These are phyloP conservation scores for Tilletia horrida DNA, from an alignment of 1,284 basidiomycete genomes.

Conservation along the genomic window DNA sequence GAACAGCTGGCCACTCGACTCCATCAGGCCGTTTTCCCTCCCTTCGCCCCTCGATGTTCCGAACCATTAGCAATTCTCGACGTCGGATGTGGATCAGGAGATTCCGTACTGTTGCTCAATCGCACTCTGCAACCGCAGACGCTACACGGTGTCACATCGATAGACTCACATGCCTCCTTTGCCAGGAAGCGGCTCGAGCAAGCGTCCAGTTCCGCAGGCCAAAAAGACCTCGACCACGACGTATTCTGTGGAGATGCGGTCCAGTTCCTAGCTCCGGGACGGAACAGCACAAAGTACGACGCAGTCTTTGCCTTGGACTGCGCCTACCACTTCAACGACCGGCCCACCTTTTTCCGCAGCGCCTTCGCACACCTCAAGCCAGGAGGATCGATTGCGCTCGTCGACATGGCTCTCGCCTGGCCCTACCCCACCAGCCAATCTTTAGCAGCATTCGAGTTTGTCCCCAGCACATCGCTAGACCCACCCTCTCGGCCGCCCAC, in stretches of 20 bases:
- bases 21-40: neutral
- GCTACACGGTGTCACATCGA: constrained; percentile 48
- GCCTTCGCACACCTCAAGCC: constrained; percentile 30
- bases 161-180: constrained; percentile 32
- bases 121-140: constrained; percentile 25
- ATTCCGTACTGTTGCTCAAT: constrained; percentile 43
- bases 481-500: constrained; percentile 29
- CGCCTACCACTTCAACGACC: constrained; percentile 48
- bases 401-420: constrained; percentile 41
- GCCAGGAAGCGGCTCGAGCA: constrained; percentile 22
- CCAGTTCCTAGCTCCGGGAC: constrained; percentile 19
- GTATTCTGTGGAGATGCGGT: constrained; percentile 32
- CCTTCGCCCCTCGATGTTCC: neutral
- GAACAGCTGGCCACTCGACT: neutral
- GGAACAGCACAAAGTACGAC: constrained; percentile 30
- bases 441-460: neutral
- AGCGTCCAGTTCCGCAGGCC: constrained; percentile 11
- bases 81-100: constrained; percentile 49
- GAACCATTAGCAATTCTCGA: constrained; percentile 32
- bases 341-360: constrained; percentile 35
- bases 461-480: constrained; percentile 7
- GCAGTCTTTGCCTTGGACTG: constrained; percentile 51
- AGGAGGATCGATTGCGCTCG: constrained; percentile 41
- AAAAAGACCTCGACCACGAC: neutral
- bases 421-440: constrained; percentile 32